A percentile compares a stretch with the other conserved stretches of the same genome.
These are phyloP conservation scores for Tuber indicum DNA, from an alignment of 495 filamentous ascomycete genomes.

Conservation along the genomic window DNA sequence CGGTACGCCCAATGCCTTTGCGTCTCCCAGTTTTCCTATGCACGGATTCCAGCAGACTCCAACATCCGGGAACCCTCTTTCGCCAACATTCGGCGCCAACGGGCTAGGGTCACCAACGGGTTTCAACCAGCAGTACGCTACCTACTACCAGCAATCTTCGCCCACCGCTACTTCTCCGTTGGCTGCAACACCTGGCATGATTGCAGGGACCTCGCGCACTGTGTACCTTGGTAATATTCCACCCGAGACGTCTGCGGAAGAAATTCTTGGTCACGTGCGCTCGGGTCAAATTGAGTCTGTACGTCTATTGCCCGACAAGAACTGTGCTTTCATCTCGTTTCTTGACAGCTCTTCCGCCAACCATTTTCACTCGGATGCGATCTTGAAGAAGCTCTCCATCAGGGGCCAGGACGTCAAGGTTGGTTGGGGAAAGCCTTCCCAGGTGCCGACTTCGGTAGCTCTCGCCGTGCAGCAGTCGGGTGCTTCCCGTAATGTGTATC, in stretches of 20 bases:
- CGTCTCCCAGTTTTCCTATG: constrained; percentile 82
- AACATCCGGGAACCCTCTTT: constrained; percentile 75
- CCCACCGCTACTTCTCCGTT: constrained; percentile 64
- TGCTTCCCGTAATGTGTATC: constrained; percentile 95
- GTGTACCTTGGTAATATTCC: constrained; percentile 98
- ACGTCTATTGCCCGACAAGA: constrained; percentile 92
- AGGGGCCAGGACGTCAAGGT: constrained; percentile 99
- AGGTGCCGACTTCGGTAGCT: constrained; percentile 93
- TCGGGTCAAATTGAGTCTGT: constrained; percentile 99
- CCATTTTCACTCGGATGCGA: constrained; percentile 98
- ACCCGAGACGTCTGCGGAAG: constrained; percentile 94
- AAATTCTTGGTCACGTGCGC: constrained; percentile 92
- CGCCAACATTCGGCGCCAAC: constrained; percentile 59
- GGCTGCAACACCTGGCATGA: constrained; percentile 64
- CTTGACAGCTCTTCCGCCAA: constrained; percentile 93
- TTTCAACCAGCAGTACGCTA: constrained; percentile 39
- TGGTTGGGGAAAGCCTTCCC: constrained; percentile 97
- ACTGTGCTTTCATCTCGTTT: constrained; percentile 99
- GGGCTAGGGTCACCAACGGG: constrained; percentile 41
- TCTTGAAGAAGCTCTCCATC: constrained; percentile 97
- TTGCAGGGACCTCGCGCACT: constrained; percentile 87
- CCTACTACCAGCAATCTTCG: constrained; percentile 39
- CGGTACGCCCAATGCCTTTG: constrained; percentile 81
- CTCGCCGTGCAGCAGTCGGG: constrained; percentile 95
- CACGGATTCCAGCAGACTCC: constrained; percentile 64